Base-by-base conservation (phyloP, 805 yeast species). In the Spathaspora gorwiae region DNA sequence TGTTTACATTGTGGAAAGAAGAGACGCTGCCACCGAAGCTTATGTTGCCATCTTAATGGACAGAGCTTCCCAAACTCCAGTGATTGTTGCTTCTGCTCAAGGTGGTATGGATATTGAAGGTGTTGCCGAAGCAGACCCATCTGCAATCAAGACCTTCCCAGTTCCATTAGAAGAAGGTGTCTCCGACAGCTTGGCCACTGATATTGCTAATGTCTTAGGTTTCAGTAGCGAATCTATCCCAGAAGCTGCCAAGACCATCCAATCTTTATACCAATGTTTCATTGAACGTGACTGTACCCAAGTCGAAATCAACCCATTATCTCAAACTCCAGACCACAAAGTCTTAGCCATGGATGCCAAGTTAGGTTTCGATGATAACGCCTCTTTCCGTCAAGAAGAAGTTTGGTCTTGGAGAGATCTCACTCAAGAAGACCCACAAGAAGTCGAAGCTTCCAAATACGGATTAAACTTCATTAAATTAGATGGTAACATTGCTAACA, bases 51-150 rank as follows among this genome's bases (percentile, higher is more conserved):
- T 94, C 56, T 78, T 94, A 57, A 80, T 90, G 86, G 98, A 94
- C 78, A 89, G 99, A 76, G 79, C 83, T 56, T 79, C 84, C 55
- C 95, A 90, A 72, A 75, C 80, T 56, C 96, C 98, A 49, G 77
- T 94, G 73, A 87, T 94, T 62, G 96, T 94, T 53, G 97, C 97
- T 42, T 90, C 97, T 31, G 76, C 95, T 52, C 94, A 94, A 75
- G 99, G 99, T 76, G 99, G 99, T 77, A 90, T 94, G 96, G 97
- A 94, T 75, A 94, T 94, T 62, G 99, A 94, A 78, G 96, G 96
- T 67, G 98, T 94, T 57, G 99, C 99, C 50, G 84, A 83, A 56
- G 81, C 78, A 58, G 84, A 80, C 68, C 99, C 99, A 44, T 81
- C 80, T 47, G 96, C 96, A 56, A 94, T 94, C 75, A 84, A 88